phyloP scores from a whole-genome alignment of 805 yeast species.

The Cyberlindnera mississippiensis region DNA sequence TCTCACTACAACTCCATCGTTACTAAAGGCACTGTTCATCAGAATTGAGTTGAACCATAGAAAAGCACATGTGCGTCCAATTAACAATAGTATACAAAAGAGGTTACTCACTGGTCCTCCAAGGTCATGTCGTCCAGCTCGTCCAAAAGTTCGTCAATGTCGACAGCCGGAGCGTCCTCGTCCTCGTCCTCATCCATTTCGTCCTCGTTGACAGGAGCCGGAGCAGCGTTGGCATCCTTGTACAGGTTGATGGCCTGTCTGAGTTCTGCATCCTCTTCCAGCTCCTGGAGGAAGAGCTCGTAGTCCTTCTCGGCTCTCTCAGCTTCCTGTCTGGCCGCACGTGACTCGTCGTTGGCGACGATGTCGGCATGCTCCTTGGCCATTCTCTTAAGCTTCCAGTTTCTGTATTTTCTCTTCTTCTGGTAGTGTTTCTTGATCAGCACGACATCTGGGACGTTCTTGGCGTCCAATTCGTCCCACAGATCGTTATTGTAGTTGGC shows the following conservation, averaged over 20 bases:
- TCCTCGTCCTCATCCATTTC: conserved; percentile 61
- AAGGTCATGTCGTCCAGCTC: conserved; percentile 92
- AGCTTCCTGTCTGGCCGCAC: conserved; percentile 81
- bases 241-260: conserved; percentile 88
- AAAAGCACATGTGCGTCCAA: no score
- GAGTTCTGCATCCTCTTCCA: conserved; percentile 94
- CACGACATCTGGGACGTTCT: conserved; percentile 77
- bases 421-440: conserved; percentile 85
- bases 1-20: no score
- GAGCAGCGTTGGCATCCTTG: conserved; percentile 55
- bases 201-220: conserved; percentile 43
- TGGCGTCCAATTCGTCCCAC: conserved; percentile 64
- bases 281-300: conserved; percentile 92
- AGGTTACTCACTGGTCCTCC: conserved; percentile 41
- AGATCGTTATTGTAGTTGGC: conserved; percentile 85
- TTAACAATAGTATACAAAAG: background rate
- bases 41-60: no score
- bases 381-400: conserved; percentile 95
- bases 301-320: conserved; percentile 93
- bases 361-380: conserved; percentile 91
- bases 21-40: no score
- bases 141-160: conserved; percentile 87
- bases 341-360: conserved; percentile 65
- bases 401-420: conserved; percentile 76
- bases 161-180: conserved; percentile 78